phyloP scores from a whole-genome alignment of 768 basidiomycete genomes.

The Galerina sulciceps region DNA sequence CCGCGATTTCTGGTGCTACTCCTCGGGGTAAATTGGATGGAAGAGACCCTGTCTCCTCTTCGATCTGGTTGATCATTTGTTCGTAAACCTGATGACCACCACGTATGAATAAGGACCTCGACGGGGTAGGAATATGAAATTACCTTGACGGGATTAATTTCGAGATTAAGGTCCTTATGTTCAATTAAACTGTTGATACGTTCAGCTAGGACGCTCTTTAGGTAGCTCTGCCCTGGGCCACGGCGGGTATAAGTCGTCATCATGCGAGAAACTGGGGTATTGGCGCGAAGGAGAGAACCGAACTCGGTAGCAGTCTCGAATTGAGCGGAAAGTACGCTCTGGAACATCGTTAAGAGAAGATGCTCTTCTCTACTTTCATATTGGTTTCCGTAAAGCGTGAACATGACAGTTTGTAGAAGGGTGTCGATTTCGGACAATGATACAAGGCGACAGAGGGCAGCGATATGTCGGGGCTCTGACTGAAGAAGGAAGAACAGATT shows the following conservation, averaged over 20 bases:
- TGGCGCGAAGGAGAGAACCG: conserved; percentile 96
- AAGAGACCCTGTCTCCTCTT: conserved; percentile 93
- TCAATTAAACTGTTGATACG: conserved; percentile 98
- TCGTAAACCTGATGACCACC: conserved; percentile 82
- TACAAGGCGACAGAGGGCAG: conserved; percentile 94
- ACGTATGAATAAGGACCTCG: not conserved
- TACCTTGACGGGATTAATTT: conserved; percentile 99
- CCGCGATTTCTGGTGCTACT: conserved; percentile 92
- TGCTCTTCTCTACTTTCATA: conserved; percentile 99
- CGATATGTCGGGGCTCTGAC: conserved; percentile 96
- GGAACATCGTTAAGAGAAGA: conserved; percentile 98
- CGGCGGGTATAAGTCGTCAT: conserved; percentile 99
- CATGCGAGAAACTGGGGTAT: conserved; percentile 99
- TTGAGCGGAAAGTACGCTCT: conserved; percentile 97
- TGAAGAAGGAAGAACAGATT: conserved; percentile 99
- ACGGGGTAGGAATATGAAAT: not conserved
- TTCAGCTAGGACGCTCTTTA: conserved; percentile 96
- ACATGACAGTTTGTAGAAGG: conserved; percentile 99
- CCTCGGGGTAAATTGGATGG: conserved; percentile 92
- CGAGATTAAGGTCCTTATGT: conserved; percentile 98
- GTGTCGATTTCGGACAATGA: conserved; percentile 97
- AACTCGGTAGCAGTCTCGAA: conserved; percentile 99
- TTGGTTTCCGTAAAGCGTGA: conserved; percentile 99
- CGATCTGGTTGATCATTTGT: conserved; percentile 99
- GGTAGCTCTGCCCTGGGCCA: conserved; percentile 97